These are phyloP conservation scores for Russula dissimulans DNA, from an alignment of 768 basidiomycete genomes.

Conservation along the genomic window DNA sequence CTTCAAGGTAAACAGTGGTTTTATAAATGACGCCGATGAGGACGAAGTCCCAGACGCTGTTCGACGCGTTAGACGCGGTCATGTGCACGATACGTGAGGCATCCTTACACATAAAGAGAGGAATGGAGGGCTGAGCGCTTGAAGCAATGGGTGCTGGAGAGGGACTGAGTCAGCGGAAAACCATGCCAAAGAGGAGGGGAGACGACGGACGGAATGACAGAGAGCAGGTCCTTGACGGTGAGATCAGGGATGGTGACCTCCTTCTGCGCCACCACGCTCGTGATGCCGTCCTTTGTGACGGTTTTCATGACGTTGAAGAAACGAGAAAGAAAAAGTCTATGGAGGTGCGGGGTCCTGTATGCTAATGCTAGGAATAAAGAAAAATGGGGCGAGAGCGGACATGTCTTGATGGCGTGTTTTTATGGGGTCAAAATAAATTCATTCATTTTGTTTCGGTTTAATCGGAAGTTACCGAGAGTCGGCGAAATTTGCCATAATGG, in stretches of 20 bases:
- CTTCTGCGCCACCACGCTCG: slow-evolving; percentile 40
- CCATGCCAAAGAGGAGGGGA: not conserved
- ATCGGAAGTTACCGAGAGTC: no score
- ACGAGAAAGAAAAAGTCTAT: not conserved
- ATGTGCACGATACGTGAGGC: not conserved
- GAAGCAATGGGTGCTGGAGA: slow-evolving; percentile 69
- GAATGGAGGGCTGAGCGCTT: slow-evolving; percentile 81
- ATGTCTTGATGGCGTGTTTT: not conserved
- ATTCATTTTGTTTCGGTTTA: not conserved
- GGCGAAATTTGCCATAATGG: no score
- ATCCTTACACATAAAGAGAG: slow-evolving; percentile 62
- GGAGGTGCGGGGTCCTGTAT: no score
- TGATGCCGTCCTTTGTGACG: slow-evolving; percentile 13
- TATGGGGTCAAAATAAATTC: not conserved
- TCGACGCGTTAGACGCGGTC: slow-evolving; percentile 16
- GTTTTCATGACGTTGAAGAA: slow-evolving; percentile 16
- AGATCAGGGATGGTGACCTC: slow-evolving; percentile 70
- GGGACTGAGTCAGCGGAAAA: not conserved
- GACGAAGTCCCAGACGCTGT: slow-evolving; percentile 64
- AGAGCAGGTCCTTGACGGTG: slow-evolving; percentile 78
- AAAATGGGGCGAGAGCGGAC: not conserved
- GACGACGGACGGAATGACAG: slow-evolving; percentile 67
- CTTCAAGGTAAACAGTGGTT: slow-evolving; percentile 52
- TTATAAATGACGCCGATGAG: slow-evolving; percentile 66
- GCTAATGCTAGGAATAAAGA: not conserved